Evolutionary conservation across 768 basidiomycete species (phyloP).

Genomic region (Pulveroboletus ravenelii): DNA sequence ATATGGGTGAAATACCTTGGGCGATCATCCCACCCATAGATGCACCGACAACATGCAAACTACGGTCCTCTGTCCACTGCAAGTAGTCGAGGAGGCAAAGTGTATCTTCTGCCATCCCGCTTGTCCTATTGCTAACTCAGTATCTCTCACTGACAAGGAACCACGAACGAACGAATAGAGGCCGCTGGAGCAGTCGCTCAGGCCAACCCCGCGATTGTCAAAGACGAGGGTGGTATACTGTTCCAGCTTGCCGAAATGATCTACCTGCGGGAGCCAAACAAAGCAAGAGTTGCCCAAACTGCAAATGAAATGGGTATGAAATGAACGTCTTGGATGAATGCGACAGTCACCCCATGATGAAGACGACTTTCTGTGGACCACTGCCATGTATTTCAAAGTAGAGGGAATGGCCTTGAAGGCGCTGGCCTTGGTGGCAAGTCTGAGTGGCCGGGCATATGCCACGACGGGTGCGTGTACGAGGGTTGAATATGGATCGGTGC

Average conservation of each 20-base stretch:
- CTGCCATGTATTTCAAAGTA: constrained; percentile 78
- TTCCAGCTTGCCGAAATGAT: constrained; percentile 48
- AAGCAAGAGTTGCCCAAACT: constrained; percentile 41
- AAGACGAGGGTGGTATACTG: constrained; percentile 44
- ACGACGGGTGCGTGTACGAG: constrained; percentile 56
- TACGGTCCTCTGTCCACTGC: constrained; percentile 60
- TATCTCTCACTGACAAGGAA: neutral
- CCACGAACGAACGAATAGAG: constrained; percentile 61
- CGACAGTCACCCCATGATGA: constrained; percentile 64
- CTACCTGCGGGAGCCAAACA: constrained; percentile 61
- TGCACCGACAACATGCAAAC: constrained; percentile 66
- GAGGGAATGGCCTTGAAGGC: constrained; percentile 63
- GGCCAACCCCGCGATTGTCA: constrained; percentile 74
- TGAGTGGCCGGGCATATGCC: constrained; percentile 71
- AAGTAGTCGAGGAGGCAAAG: constrained; percentile 63
- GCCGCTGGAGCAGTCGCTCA: constrained; percentile 47
- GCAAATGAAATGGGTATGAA: constrained; percentile 3
- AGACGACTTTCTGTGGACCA: constrained; percentile 59
- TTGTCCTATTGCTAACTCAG: constrained; percentile 43
- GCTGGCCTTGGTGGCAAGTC: constrained; percentile 42
- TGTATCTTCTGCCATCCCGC: constrained; percentile 73
- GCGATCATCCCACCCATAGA: too few species aligned
- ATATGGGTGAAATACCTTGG: neutral
- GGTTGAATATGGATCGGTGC: constrained; percentile 49
- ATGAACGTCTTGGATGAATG: neutral